Evolutionary conservation across 208 protist genomes (phyloP).

Genomic region (Trypanosoma platydactyli): DNA sequence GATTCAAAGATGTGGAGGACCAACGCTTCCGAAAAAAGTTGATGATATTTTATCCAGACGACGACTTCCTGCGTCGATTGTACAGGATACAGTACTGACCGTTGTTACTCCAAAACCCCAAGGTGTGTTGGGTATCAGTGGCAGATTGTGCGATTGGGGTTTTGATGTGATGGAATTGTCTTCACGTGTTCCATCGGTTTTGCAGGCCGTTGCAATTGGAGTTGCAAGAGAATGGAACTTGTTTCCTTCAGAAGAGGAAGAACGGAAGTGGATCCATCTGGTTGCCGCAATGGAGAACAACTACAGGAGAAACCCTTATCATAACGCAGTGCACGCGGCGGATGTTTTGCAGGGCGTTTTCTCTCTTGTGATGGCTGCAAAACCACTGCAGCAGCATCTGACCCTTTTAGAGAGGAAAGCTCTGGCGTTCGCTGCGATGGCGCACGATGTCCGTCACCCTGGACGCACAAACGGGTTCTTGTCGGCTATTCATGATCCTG

Average conservation of each 20-base stretch:
- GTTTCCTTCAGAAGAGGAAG: conserved; percentile 32
- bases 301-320: conserved; percentile 75
- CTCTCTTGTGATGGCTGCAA: conserved; percentile 40
- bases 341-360: conserved; percentile 70
- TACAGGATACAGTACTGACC: conserved; percentile 17
- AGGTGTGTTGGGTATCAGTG: neutral
- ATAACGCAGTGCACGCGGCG: conserved; percentile 75
- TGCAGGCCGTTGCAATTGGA: conserved; percentile 46
- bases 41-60: neutral
- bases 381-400: conserved; percentile 42
- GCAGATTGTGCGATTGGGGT: conserved; percentile 31
- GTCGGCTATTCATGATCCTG: conserved; percentile 47
- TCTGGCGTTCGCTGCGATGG: conserved; percentile 55
- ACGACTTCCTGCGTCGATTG: conserved; percentile 18
- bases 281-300: conserved; percentile 60
- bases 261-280: conserved; percentile 41
- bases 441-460: conserved; percentile 81
- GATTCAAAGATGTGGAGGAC: neutral
- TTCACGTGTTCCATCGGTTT: conserved; percentile 36
- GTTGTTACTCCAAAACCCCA: conserved; percentile 10
- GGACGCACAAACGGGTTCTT: conserved; percentile 61
- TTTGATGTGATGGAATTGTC: conserved; percentile 43
- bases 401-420: conserved; percentile 65
- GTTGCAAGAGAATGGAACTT: conserved; percentile 53
- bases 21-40: neutral